Percentiles rank a stretch among this genome's conserved stretches.
These are phyloP conservation scores for Cercospora sesami DNA, from an alignment of 2,329 filamentous ascomycete genomes.

Conservation along the genomic window DNA sequence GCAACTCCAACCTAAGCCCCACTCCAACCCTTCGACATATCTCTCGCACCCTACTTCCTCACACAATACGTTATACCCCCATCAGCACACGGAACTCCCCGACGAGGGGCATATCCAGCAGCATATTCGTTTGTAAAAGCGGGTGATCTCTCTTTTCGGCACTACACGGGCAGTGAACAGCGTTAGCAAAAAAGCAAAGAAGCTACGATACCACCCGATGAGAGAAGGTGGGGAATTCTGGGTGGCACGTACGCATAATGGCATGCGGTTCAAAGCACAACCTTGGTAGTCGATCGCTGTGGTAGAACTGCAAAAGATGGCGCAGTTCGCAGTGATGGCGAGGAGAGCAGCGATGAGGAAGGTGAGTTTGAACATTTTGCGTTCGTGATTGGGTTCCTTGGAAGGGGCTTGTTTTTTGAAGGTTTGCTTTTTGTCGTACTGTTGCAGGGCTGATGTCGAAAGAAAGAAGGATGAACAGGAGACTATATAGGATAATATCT, in stretches of 20 bases:
- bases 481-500: neutral
- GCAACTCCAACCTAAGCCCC: neutral
- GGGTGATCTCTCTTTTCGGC: neutral
- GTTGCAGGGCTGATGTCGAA: neutral
- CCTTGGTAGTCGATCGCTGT: neutral
- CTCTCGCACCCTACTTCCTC: neutral
- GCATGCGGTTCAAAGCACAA: neutral
- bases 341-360: neutral
- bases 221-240: too few relatives aligned
- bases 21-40: neutral
- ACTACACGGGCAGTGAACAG: neutral
- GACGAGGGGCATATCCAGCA: neutral
- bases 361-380: neutral
- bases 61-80: neutral
- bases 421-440: neutral
- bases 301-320: neutral
- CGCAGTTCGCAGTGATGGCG: neutral
- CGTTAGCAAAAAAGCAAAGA: neutral
- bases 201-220: too few relatives aligned
- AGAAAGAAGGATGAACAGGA: neutral
- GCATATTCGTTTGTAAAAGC: neutral
- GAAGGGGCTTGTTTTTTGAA: too few relatives aligned
- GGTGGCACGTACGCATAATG: neutral
- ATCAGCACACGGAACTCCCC: neutral
- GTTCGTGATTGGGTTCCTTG: neutral